These are phyloP conservation scores for Alternaria brassicae DNA, from an alignment of 2,329 filamentous ascomycete genomes.

Conservation along the genomic window DNA sequence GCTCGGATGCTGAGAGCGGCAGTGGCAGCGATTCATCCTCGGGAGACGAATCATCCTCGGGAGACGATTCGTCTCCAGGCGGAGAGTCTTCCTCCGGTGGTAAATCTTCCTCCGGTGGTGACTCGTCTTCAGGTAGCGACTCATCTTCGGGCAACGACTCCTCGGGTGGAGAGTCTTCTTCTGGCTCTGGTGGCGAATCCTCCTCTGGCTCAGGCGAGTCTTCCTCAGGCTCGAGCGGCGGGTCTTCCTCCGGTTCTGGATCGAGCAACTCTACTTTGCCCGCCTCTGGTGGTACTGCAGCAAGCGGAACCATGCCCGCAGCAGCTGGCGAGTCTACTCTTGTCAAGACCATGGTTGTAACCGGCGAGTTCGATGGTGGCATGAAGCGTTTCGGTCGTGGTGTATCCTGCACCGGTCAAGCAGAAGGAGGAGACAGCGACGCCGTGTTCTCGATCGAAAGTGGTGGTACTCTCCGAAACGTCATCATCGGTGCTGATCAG, in stretches of 20 bases:
- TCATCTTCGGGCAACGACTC: background rate
- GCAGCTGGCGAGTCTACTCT: conserved; percentile 32
- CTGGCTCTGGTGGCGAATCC: background rate
- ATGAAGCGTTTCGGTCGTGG: conserved; percentile 47
- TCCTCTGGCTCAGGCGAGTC: background rate
- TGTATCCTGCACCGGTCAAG: conserved; percentile 51
- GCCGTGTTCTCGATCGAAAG: conserved; percentile 62
- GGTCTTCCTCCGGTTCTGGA: background rate
- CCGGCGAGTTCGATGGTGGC: conserved; percentile 43
- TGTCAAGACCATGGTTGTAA: conserved; percentile 28
- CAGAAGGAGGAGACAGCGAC: conserved; percentile 55
- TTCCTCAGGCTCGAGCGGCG: background rate
- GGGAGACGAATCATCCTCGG: background rate
- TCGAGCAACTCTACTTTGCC: conserved; percentile 13
- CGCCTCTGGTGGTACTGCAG: conserved; percentile 12
- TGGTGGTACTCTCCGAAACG: conserved; percentile 62
- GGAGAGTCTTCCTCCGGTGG: background rate
- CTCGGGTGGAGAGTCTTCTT: background rate
- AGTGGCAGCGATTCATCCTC: background rate
- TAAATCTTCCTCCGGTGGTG: background rate
- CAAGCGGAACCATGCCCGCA: conserved; percentile 28
- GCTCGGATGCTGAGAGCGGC: background rate
- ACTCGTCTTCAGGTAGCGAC: background rate
- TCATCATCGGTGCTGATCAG: conserved; percentile 62
- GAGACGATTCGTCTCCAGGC: background rate